A percentile compares a stretch with the other conserved stretches of the same genome.
Evolutionary conservation across 225 moss, liverwort and hornwort genomes (phyloP).

Genomic region (Pseudoscleropodium purum): DNA sequence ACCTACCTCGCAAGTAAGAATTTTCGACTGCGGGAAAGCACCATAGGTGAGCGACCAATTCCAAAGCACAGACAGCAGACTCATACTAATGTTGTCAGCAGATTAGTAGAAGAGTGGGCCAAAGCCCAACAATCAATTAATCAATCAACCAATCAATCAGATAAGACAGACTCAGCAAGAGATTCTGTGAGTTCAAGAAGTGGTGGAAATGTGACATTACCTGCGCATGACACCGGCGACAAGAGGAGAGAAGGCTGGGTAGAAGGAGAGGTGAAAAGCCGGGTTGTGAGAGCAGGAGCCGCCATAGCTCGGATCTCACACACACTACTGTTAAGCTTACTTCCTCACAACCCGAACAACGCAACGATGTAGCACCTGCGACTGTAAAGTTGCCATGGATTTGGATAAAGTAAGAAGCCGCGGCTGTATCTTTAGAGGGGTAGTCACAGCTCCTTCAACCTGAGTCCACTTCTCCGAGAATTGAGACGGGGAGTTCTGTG

Average conservation of each 20-base stretch:
- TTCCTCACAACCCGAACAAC: neutral
- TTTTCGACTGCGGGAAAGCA: neutral
- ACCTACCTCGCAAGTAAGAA: neutral
- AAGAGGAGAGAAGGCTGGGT: neutral
- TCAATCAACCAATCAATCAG: neutral
- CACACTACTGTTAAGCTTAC: neutral
- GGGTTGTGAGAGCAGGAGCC: conserved; percentile 9
- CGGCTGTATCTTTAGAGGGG: neutral
- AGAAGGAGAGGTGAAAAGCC: neutral
- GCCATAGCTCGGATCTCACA: conserved; percentile 17
- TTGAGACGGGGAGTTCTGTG: no score
- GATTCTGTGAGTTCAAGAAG: neutral
- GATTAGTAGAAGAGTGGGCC: neutral
- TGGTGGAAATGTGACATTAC: neutral
- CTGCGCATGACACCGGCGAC: neutral
- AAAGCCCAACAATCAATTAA: neutral
- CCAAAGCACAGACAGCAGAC: neutral
- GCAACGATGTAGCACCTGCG: neutral
- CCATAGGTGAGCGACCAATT: neutral
- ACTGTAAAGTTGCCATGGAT: neutral
- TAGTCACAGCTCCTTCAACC: no score
- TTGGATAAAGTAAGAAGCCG: neutral
- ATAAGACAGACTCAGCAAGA: neutral
- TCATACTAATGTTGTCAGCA: neutral
- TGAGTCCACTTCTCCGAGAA: no score